phyloP scores from a whole-genome alignment of 2,329 filamentous ascomycete genomes.

The Venturia effusa region DNA sequence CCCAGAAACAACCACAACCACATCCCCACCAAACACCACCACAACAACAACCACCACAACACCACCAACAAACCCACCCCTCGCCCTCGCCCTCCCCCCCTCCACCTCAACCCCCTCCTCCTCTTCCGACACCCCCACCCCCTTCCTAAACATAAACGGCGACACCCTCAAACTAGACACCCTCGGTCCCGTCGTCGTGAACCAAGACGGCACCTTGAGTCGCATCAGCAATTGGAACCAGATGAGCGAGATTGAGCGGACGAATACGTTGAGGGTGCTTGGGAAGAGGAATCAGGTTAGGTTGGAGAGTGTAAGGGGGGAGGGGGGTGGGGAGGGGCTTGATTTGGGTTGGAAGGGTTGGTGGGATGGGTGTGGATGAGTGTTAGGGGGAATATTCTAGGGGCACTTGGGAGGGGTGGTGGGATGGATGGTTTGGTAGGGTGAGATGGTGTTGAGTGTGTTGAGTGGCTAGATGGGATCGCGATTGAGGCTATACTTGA shows the following conservation, averaged over 20 bases:
- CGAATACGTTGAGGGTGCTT: slow-evolving; percentile 56
- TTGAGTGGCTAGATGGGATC: too few species aligned
- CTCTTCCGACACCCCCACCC: background rate
- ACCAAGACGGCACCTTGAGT: slow-evolving; percentile 59
- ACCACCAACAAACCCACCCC: slow-evolving; percentile 7
- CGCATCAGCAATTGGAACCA: slow-evolving; percentile 63
- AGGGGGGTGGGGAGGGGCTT: background rate
- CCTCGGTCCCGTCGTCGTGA: slow-evolving; percentile 64
- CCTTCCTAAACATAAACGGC: background rate
- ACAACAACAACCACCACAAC: slow-evolving; percentile 14
- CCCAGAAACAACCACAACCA: slow-evolving; percentile 14
- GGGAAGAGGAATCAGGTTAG: slow-evolving; percentile 49
- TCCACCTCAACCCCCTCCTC: slow-evolving; percentile 16
- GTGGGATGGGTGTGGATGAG: too few species aligned
- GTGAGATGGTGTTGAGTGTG: too few species aligned
- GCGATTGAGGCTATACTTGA: too few species aligned
- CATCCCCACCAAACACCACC: slow-evolving; percentile 7
- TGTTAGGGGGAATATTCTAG: too few species aligned
- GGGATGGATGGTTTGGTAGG: too few species aligned
- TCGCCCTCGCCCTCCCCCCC: slow-evolving; percentile 13
- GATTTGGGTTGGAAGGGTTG: background rate
- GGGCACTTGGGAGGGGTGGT: too few species aligned
- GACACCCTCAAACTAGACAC: slow-evolving; percentile 50
- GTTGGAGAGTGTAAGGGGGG: background rate
- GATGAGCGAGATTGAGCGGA: slow-evolving; percentile 58